Evolutionary conservation across 2,329 filamentous ascomycete genomes (phyloP).

Genomic region (Alternaria ventricosa): DNA sequence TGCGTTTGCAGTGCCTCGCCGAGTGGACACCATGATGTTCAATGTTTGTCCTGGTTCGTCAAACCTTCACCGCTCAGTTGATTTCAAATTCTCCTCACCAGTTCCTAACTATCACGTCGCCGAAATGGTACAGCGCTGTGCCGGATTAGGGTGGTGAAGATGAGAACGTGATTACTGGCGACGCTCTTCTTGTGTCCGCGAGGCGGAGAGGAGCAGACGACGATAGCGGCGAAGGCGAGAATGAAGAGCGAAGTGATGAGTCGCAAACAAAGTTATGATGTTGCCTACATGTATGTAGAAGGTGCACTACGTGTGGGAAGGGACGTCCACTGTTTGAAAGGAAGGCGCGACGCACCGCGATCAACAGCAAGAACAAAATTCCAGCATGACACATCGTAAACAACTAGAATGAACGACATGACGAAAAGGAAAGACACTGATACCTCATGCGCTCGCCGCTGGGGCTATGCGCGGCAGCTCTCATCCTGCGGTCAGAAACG

Average conservation of each 20-base stretch:
- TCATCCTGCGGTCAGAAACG: slow-evolving; percentile 35
- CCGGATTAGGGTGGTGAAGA: neutral
- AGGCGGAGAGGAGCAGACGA: neutral
- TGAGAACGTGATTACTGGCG: neutral
- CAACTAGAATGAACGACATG: neutral
- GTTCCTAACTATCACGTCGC: neutral
- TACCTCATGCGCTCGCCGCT: neutral
- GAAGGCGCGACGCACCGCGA: slow-evolving; percentile 9
- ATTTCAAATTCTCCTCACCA: neutral
- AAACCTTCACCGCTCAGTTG: neutral
- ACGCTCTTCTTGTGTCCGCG: neutral
- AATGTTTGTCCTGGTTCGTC: neutral
- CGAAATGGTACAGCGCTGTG: neutral
- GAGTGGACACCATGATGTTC: slow-evolving; percentile 16
- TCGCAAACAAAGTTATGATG: slow-evolving; percentile 3
- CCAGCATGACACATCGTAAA: neutral
- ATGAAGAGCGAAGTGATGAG: neutral
- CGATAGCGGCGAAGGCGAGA: neutral
- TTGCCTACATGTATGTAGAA: slow-evolving; percentile 21
- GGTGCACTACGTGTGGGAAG: slow-evolving; percentile 17
- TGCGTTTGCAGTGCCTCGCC: slow-evolving; percentile 13
- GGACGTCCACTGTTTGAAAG: neutral
- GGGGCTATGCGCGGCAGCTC: neutral
- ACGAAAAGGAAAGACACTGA: neutral
- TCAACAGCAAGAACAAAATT: neutral